Evolutionary conservation across 345 rosid genomes (phyloP), one percentile per base, ranked within the genome.

Genomic region (Gossypium bickii): DNA sequence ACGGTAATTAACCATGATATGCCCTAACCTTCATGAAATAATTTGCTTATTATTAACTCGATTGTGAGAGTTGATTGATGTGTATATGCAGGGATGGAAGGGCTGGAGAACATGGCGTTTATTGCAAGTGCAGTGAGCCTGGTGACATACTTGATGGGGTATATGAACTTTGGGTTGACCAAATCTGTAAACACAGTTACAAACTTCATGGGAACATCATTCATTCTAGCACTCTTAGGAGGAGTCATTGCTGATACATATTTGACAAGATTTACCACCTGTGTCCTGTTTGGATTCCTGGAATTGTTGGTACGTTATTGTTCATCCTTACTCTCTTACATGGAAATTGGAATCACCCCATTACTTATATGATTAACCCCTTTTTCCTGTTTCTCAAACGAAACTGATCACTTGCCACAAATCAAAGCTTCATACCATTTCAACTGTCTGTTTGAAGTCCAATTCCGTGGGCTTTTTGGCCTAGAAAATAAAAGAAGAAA

Each of bases 201-300:
- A 51, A 89, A 89, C 81, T 83, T 89, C 84, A 57, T 84, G 85
- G 94, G 92, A 2, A 78, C 89, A 22, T 65, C 90, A 0, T 89
- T 84, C 72, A 34, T 88, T 17, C 68, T 88, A 9, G 81, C 94
- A 38, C 83, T 90, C 16, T 82, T 88, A 5, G 94, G 92, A 38
- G 94, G 92, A 8, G 76, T 85, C 82, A 78, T 90, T 53, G 87
- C 89, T 0, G 94, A 90, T 60, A 90, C 92, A 17, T 90, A 71
- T 41, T 66, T 85, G 77, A 80, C 90, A 4, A 84, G 94, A 79
- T 88, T 89, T 84, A 85, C 77, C 75, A 85, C 90, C 25, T 75
- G 82, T 38, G 74, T 88, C 77, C 55, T 90, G 27, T 88, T 86
- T 64, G 92, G 85, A 38, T 78, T 71, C 80, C 9, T 83, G 2